Evolutionary conservation across 176 grass and related monocot genomes (phyloP).

Genomic region (Thalia dealbata): DNA sequence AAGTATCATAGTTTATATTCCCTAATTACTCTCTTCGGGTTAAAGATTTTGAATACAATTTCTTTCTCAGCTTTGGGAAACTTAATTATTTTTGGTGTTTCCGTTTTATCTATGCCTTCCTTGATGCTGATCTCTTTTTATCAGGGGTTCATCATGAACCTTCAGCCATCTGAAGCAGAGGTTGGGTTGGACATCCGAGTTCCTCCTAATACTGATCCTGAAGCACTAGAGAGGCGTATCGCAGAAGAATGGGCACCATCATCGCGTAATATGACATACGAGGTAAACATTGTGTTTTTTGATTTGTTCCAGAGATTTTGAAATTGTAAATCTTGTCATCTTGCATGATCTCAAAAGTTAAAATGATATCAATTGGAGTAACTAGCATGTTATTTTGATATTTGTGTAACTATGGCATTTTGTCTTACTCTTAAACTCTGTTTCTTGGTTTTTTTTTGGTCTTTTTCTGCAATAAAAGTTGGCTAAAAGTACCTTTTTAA

Average conservation of each 20-base stretch:
- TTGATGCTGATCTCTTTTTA: constrained; percentile 15
- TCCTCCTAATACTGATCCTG: constrained; percentile 48
- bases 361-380: neutral
- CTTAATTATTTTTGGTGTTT: neutral
- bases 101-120: neutral
- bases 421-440: neutral
- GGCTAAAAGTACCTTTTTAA: neutral
- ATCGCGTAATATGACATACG: constrained; percentile 68
- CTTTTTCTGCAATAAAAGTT: neutral
- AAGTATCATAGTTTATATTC: neutral
- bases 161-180: constrained; percentile 94
- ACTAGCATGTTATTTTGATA: too few species aligned
- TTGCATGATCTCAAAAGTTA: neutral
- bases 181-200: constrained; percentile 77
- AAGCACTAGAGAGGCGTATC: constrained; percentile 64
- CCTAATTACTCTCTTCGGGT: neutral
- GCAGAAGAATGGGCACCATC: constrained; percentile 88
- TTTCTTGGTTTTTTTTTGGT: too few species aligned
- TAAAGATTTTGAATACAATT: neutral
- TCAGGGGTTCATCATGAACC: constrained; percentile 98
- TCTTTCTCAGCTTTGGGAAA: neutral
- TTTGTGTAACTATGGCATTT: neutral
- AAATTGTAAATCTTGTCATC: neutral
- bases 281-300: constrained; percentile 30
- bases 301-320: neutral